Conservation (phyloP, 129 eudicot genomes). For the Flaveria linearis region DNA sequence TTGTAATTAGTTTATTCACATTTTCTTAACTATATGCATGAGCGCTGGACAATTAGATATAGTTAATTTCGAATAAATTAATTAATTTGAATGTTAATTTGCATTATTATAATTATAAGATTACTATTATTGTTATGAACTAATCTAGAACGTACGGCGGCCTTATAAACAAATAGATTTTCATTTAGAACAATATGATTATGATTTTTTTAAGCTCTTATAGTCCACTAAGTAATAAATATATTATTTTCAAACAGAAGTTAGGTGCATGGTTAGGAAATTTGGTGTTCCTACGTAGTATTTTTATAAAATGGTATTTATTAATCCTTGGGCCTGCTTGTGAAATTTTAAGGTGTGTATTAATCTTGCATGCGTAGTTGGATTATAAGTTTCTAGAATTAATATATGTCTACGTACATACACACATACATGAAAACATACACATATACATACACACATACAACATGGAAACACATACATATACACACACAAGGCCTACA, state of each 20-base stretch:
- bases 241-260: background rate
- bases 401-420: no score
- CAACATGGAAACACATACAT: no score
- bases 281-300: background rate
- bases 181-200: background rate
- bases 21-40: background rate
- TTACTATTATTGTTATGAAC: background rate
- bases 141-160: background rate
- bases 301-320: background rate
- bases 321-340: background rate
- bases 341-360: background rate
- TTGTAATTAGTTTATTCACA: background rate
- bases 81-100: background rate
- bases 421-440: no score
- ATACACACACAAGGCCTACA: no score
- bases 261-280: constrained; percentile 18
- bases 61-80: background rate
- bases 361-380: background rate
- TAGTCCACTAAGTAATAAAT: background rate
- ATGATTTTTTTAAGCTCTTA: background rate
- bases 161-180: background rate
- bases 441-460: no score
- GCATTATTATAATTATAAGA: background rate
- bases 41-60: background rate
- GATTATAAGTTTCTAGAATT: no score